Evolutionary conservation across 345 rosid species (phyloP).

Genomic region (Turnera subulata): DNA sequence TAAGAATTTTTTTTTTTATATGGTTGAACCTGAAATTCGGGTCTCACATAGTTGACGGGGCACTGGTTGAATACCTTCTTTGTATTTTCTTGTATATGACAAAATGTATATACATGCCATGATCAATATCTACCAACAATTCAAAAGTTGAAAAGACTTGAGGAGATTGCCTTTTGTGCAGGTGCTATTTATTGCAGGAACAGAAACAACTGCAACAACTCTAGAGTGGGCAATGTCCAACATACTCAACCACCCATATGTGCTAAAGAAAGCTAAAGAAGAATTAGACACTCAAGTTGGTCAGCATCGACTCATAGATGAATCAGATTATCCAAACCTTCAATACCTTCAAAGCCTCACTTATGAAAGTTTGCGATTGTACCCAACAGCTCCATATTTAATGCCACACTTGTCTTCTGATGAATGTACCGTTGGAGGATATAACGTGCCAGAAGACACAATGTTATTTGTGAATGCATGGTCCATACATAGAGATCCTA

Average conservation of each 20-base stretch:
- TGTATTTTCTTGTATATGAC: no score
- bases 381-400: neutral
- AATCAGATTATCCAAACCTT: neutral
- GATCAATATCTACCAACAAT: no score
- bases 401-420: neutral
- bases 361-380: neutral
- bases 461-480: neutral
- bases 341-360: neutral
- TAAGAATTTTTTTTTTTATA: no score
- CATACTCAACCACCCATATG: neutral
- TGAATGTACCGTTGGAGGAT: constrained; percentile 2
- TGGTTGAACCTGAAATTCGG: no score
- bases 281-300: neutral
- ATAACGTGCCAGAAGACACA: neutral
- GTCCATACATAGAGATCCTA: neutral
- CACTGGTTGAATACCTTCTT: no score
- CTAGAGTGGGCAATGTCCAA: no score
- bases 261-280: neutral
- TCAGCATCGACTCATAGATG: neutral
- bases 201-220: neutral
- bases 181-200: neutral
- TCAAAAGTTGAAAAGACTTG: no score
- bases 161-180: no score
- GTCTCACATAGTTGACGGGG: no score
- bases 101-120: no score